phyloP scores from a whole-genome alignment of 345 rosid species.

The Populus davidiana region DNA sequence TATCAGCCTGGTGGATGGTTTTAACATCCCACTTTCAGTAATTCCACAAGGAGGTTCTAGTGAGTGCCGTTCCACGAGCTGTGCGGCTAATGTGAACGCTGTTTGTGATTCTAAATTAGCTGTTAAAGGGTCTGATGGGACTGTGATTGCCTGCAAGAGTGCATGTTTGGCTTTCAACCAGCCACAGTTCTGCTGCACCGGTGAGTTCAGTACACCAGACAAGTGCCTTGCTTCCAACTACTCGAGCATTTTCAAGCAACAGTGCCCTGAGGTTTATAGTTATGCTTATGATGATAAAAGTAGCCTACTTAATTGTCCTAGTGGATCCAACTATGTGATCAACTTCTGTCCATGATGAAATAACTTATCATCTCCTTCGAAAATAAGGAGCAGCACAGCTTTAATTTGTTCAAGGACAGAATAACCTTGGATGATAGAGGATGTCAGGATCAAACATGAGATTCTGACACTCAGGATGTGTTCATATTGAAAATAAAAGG shows the following conservation, averaged over 20 bases:
- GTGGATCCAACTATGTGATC: slow-evolving; percentile 36
- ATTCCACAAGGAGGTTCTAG: slow-evolving; percentile 25
- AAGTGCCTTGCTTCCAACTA: slow-evolving; percentile 46
- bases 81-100: slow-evolving; percentile 33
- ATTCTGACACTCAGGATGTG: background rate
- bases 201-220: slow-evolving; percentile 35
- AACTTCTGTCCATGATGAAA: slow-evolving; percentile 25
- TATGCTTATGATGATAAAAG: slow-evolving; percentile 53
- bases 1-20: slow-evolving; percentile 53
- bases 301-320: slow-evolving; percentile 34
- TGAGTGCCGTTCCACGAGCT: slow-evolving; percentile 25
- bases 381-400: background rate
- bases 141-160: slow-evolving; percentile 46
- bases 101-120: slow-evolving; percentile 39
- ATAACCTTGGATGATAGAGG: too few relatives aligned
- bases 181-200: slow-evolving; percentile 48
- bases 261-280: slow-evolving; percentile 46
- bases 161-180: slow-evolving; percentile 42
- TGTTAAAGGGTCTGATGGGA: slow-evolving; percentile 17
- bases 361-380: background rate
- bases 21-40: slow-evolving; percentile 39
- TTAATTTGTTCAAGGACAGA: too few relatives aligned
- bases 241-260: slow-evolving; percentile 41
- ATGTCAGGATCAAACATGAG: background rate
- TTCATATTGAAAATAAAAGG: background rate